Percentiles rank a stretch among this genome's conserved stretches.
Evolutionary conservation across 148 eudicot genomes (phyloP).

Genomic region (Fallopia convolvulus): DNA sequence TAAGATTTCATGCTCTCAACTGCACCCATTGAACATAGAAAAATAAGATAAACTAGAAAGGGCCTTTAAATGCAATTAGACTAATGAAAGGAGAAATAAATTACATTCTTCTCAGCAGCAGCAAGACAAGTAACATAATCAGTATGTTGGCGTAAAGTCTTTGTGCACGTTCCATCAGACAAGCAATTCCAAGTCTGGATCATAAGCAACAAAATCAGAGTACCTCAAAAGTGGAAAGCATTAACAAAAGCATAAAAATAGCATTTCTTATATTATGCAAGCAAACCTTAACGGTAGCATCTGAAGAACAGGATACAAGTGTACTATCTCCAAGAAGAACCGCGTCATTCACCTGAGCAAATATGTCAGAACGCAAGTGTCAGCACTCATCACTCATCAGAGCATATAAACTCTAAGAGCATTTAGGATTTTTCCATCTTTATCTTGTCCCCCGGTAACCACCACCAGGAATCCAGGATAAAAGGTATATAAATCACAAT

Average conservation of each 20-base stretch:
- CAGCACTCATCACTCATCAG: background rate
- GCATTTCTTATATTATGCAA: background rate
- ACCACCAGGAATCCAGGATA: background rate
- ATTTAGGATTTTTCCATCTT: background rate
- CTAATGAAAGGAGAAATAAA: slow-evolving; percentile 12
- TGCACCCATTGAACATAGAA: background rate
- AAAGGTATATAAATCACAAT: background rate
- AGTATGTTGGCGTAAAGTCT: slow-evolving; percentile 89
- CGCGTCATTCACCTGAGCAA: slow-evolving; percentile 85
- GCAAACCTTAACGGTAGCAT: slow-evolving; percentile 80
- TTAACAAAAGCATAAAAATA: background rate
- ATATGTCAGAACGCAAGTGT: slow-evolving; percentile 1
- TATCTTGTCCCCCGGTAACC: background rate
- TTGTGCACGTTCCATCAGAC: slow-evolving; percentile 65
- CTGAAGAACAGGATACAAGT: slow-evolving; percentile 95
- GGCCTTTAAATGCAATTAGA: background rate
- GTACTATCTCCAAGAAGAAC: slow-evolving; percentile 73
- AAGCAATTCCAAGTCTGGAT: slow-evolving; percentile 70
- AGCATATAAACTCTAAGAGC: background rate
- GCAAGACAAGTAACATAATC: slow-evolving; percentile 97
- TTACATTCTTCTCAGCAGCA: slow-evolving; percentile 79
- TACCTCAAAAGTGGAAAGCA: background rate
- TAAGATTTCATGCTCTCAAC: background rate
- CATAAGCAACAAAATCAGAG: background rate
- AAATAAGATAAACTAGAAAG: background rate